Percentiles rank a stretch among this genome's conserved stretches.
Conservation (phyloP, 2,329 filamentous ascomycete species). For the Aspergillus novofumigatus region DNA sequence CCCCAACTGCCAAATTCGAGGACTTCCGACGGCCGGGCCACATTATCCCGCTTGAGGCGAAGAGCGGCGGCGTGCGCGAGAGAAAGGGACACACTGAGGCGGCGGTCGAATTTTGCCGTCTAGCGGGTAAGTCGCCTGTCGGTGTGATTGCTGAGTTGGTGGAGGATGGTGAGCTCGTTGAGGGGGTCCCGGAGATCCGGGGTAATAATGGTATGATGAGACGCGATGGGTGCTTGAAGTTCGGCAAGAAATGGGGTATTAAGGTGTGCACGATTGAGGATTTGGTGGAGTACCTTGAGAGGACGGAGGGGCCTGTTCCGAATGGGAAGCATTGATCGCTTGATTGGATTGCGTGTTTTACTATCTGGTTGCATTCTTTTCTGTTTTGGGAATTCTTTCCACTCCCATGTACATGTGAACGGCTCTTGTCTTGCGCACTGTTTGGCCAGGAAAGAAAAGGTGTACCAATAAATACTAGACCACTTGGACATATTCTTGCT, state of each 20-base stretch:
- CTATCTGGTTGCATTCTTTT: slow-evolving; percentile 1
- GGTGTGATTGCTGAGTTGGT: slow-evolving; percentile 90
- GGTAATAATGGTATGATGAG: slow-evolving; percentile 82
- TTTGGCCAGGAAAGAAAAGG: not conserved
- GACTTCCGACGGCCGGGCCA: slow-evolving; percentile 82
- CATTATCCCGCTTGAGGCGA: slow-evolving; percentile 77
- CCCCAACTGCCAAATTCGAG: slow-evolving; percentile 52
- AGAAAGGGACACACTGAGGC: slow-evolving; percentile 89
- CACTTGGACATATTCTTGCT: not conserved
- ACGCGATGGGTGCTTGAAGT: slow-evolving; percentile 79
- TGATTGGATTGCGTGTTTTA: not conserved
- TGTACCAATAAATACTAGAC: not conserved
- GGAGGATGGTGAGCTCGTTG: slow-evolving; percentile 71
- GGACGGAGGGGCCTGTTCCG: slow-evolving; percentile 55
- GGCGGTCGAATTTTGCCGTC: slow-evolving; percentile 79
- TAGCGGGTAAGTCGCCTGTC: slow-evolving; percentile 72
- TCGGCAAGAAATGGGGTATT: slow-evolving; percentile 82
- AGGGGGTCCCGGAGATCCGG: slow-evolving; percentile 61
- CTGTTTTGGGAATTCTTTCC: slow-evolving; percentile 3
- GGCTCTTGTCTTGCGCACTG: slow-evolving; percentile 1
- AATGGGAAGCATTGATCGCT: slow-evolving; percentile 34
- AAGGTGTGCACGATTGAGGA: slow-evolving; percentile 96
- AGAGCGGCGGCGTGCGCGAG: slow-evolving; percentile 73
- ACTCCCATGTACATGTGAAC: slow-evolving; percentile 1
- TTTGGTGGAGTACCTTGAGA: slow-evolving; percentile 73